Evolutionary conservation across 2,329 filamentous ascomycete species (phyloP), one percentile per base, ranked within the genome.

Genomic region (Sporothrix mexicana): DNA sequence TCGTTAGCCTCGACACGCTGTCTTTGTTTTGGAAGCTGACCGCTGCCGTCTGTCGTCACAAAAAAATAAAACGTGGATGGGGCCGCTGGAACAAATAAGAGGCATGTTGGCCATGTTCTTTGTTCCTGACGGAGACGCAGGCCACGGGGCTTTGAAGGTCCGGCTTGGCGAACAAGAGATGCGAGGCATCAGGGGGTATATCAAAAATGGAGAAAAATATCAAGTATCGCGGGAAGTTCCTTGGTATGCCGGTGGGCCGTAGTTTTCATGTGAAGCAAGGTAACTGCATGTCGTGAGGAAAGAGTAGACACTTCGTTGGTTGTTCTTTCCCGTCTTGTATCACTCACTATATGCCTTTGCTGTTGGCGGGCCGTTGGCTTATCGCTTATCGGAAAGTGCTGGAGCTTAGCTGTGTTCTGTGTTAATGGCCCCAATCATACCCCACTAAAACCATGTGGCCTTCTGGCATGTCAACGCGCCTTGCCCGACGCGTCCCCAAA

Each of bases 161-260:
- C 67, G 67, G 72, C 72, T 70, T 70, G 72, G 47, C 57, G 43
- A 64, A 45, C 13, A 25, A 3, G 64, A 57, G 45, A n/a, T 59
- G 30, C 30, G 15, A 53, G 45, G 45, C 23, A 41, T n/a, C 57
- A 62, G 69, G 69, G 55, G 25, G 30, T 36, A 36, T 36, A 36
- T 36, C 30, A 36, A 36, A 36, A 36, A 36, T 36, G 30, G 30
- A 36, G 30, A 36, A 36, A 36, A 36, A 36, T 36, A 36, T 36
- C 30, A 36, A 36, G 30, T 36, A 36, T 36, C 30, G 30, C 30
- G 30, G 30, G 7, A 36, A 36, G 30, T 36, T 5, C 30, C 30
- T 6, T 36, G 30, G 7, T 7, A 36, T 36, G 30, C 30, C 30
- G 30, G 30, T 36, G 30, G 30, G 7, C 4, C 30, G 5, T 36